These are phyloP conservation scores for Microsporum ferrugineum DNA, from an alignment of 2,329 filamentous ascomycete species.

Conservation along the genomic window DNA sequence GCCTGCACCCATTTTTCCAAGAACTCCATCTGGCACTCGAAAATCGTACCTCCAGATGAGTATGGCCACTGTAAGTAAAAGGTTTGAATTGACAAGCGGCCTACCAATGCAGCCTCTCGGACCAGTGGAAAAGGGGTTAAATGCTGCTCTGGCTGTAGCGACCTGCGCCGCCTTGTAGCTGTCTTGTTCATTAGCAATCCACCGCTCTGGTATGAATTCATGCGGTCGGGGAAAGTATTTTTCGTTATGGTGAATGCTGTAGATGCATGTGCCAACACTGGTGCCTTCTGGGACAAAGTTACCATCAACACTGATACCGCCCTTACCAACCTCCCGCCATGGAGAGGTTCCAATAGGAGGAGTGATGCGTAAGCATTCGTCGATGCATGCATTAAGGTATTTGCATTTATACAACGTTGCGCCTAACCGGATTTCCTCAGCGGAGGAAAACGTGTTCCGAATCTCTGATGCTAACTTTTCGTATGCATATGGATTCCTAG, in stretches of 20 bases:
- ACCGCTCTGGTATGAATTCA: not conserved
- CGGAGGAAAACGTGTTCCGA: slow-evolving; percentile 11
- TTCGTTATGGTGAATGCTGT: not conserved
- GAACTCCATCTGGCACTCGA: not conserved
- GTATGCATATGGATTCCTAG: slow-evolving; percentile 22
- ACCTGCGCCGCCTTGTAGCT: not conserved
- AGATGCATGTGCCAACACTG: not conserved
- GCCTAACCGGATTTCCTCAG: not conserved
- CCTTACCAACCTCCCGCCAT: not conserved
- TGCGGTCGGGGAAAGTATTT: not conserved
- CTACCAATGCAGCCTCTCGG: not conserved
- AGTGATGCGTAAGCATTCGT: not conserved
- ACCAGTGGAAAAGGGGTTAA: not conserved
- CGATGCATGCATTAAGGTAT: not conserved
- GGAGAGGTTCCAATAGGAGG: not conserved
- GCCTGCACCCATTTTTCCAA: not conserved
- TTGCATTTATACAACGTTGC: not conserved
- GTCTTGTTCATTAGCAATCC: not conserved
- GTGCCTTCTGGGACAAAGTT: not conserved
- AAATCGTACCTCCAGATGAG: not conserved
- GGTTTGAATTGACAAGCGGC: not conserved
- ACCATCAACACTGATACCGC: not conserved
- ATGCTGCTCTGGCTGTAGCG: not conserved
- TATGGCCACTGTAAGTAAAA: not conserved
- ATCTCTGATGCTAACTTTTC: slow-evolving; percentile 23